These are phyloP conservation scores for Oenanthe sinensis DNA, from an alignment of 129 eudicot species.

Conservation along the genomic window DNA sequence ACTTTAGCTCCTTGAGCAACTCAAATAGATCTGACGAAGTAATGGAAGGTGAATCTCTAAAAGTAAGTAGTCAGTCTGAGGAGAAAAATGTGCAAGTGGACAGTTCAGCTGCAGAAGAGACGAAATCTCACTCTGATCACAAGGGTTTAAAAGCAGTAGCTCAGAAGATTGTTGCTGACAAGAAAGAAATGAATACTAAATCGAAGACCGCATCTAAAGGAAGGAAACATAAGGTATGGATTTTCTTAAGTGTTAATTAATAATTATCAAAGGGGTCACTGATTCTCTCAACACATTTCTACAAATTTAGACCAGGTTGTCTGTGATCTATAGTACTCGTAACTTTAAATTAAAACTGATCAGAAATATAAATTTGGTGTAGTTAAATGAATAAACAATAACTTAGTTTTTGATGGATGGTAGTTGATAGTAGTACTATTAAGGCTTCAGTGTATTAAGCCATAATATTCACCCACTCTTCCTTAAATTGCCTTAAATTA, in stretches of 20 bases:
- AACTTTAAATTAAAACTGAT: not conserved
- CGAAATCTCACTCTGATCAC: conserved; percentile 21
- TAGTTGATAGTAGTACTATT: too few species aligned
- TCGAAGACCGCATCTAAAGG: conserved; percentile 40
- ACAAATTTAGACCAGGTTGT: not conserved
- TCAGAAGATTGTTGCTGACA: conserved; percentile 26
- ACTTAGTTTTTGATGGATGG: not conserved
- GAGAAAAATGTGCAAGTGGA: conserved; percentile 25
- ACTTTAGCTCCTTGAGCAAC: conserved; percentile 1
- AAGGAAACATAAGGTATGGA: conserved; percentile 66
- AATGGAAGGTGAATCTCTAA: conserved; percentile 12
- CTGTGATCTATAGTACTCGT: too few species aligned
- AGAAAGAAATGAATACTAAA: conserved; percentile 43
- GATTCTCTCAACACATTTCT: too few species aligned
- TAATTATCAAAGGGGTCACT: not conserved
- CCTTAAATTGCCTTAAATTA: too few species aligned
- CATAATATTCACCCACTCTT: too few species aligned
- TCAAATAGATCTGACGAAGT: conserved; percentile 13
- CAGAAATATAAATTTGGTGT: too few species aligned
- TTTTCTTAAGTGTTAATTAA: not conserved
- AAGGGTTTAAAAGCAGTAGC: conserved; percentile 40
- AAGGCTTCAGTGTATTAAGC: not conserved
- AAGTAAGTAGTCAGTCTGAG: conserved; percentile 22
- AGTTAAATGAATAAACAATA: not conserved
- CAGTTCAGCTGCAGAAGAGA: conserved; percentile 25